A percentile compares a stretch with the other conserved stretches of the same genome.
These are phyloP conservation scores for Aspergillus fumigatiaffinis DNA, from an alignment of 2,329 filamentous ascomycete genomes.

Conservation along the genomic window DNA sequence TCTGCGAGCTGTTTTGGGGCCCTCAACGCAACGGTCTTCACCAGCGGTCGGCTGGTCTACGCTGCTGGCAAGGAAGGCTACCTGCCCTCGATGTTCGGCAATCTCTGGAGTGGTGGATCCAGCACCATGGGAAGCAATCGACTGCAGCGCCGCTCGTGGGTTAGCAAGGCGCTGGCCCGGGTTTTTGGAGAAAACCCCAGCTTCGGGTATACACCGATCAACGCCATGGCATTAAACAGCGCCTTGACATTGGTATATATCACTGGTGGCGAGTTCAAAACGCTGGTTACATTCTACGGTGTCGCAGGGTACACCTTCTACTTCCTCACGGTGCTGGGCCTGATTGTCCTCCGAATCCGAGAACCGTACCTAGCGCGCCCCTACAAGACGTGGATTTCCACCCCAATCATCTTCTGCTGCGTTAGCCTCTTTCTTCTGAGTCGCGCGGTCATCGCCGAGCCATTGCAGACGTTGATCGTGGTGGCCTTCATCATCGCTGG, in stretches of 20 bases:
- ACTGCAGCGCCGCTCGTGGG: constrained; percentile 49
- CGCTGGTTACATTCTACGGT: constrained; percentile 92
- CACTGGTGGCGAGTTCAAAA: constrained; percentile 81
- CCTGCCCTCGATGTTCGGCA: constrained; percentile 76
- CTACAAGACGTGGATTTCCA: constrained; percentile 94
- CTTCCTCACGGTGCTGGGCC: constrained; percentile 87
- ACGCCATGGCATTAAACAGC: constrained; percentile 80
- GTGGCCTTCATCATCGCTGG: constrained; percentile 79
- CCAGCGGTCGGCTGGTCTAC: constrained; percentile 85
- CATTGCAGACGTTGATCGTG: constrained; percentile 83
- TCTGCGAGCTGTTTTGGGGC: constrained; percentile 90
- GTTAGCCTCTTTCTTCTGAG: constrained; percentile 89
- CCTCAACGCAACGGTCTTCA: constrained; percentile 91
- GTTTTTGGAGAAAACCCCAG: constrained; percentile 71
- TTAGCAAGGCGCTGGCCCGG: constrained; percentile 56
- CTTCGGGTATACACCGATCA: constrained; percentile 90
- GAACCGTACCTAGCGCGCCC: constrained; percentile 86
- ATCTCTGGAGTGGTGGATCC: constrained; percentile 63
- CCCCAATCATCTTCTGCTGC: constrained; percentile 97
- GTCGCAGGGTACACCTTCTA: constrained; percentile 98
- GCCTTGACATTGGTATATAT: constrained; percentile 72
- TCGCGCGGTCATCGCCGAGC: constrained; percentile 84
- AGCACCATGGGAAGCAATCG: constrained; percentile 28
- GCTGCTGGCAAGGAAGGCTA: constrained; percentile 94
- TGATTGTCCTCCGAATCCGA: constrained; percentile 82